phyloP scores from a whole-genome alignment of 2,329 filamentous ascomycete species.

The Cytospora schulzeri region DNA sequence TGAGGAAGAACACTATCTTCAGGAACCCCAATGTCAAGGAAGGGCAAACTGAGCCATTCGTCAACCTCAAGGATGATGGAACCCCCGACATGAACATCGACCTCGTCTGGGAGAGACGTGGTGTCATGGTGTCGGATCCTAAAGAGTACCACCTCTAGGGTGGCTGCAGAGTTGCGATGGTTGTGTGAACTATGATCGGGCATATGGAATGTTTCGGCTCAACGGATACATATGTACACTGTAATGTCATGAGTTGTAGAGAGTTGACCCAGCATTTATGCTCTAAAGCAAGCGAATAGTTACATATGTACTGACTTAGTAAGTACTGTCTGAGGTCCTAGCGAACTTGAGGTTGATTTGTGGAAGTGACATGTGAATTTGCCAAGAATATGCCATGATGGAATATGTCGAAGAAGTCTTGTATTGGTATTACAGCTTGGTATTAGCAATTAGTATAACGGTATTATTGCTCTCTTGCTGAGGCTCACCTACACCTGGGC shows the following conservation, averaged over 20 bases:
- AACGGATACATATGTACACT: not conserved
- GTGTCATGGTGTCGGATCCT: constrained; percentile 32
- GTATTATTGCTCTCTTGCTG: not conserved
- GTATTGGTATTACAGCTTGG: not conserved
- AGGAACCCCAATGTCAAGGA: constrained; percentile 35
- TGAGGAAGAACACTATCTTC: constrained; percentile 38
- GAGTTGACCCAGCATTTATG: not conserved
- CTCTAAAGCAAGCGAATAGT: not conserved
- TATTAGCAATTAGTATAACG: not conserved
- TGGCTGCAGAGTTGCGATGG: not conserved
- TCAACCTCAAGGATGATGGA: constrained; percentile 37
- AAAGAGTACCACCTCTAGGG: constrained; percentile 37
- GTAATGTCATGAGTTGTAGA: not conserved
- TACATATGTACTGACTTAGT: too few relatives aligned
- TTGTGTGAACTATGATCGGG: not conserved
- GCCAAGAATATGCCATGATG: too few relatives aligned
- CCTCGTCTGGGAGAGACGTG: constrained; percentile 35
- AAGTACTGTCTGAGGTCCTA: too few relatives aligned
- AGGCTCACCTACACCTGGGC: too few relatives aligned
- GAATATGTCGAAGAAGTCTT: not conserved
- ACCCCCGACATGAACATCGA: constrained; percentile 38
- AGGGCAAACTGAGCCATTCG: constrained; percentile 34
- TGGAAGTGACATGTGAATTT: not conserved
- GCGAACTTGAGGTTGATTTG: too few relatives aligned
- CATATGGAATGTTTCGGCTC: not conserved